Evolutionary conservation across 257 asterid genomes (phyloP), one percentile per base, ranked within the genome.

Genomic region (Rauvolfia tetraphylla): DNA sequence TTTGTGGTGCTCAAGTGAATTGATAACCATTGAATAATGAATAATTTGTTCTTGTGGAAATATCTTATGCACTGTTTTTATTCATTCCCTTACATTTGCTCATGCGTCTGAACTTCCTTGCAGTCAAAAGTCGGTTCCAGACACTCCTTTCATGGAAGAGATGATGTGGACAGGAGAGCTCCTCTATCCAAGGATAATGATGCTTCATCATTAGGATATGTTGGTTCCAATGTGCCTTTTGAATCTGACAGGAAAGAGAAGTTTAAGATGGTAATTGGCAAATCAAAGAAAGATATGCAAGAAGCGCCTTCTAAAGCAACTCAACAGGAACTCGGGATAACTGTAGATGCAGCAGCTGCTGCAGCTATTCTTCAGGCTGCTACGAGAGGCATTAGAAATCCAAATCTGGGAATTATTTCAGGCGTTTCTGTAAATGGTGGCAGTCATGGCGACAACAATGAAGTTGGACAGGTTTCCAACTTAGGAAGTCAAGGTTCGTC

Each of bases 341-440:
- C 80, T 69, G 84, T 95, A 79, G 98, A 89, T 81, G 94, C 93
- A 57, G 93, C 91, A 3, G 86, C 95, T 41, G 96, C 90, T 7
- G 98, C 93, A 36, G 99, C 96, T 76, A 89, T 93, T 79, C 96
- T 95, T 85, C 90, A 93, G 86, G 96, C 97, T 75, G 98, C 97
- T 71, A 84, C 88, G 17, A 88, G 92, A 85, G 97, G 98, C 78
- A 82, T 88, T 17, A 93, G 85, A 76, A 84, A 80, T 73, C 85
- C 97, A 57, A 84, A 82, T 80, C 68, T 78, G 75, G 86, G 84
- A 67, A 67, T 79, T 54, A 49, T 81, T 74, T 77, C 89, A 71
- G 80, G 78, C 49, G 41, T 86, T 15, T 77, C 84, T 69, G 44
- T 57, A 8, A 84, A 74, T 59, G 82, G 75, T 61, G 78, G 80